Evolutionary conservation across 768 basidiomycete species (phyloP).

Genomic region (Lepiota brunneoincarnata): DNA sequence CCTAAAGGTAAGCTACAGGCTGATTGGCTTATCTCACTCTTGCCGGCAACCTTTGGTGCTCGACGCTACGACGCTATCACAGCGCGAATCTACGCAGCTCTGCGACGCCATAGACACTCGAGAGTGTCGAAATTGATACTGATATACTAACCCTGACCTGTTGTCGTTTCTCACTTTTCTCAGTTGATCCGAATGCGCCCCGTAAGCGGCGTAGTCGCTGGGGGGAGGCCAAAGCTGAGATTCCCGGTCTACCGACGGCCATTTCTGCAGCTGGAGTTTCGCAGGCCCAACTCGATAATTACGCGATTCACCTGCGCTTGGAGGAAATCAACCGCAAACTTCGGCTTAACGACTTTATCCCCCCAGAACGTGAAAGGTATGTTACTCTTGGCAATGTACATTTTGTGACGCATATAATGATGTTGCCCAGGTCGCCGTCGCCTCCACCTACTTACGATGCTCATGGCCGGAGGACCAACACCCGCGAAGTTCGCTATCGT

Average conservation of each 20-base stretch:
- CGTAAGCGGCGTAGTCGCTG: slow-evolving; percentile 96
- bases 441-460: slow-evolving; percentile 97
- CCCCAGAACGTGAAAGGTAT: slow-evolving; percentile 93
- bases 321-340: slow-evolving; percentile 98
- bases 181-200: slow-evolving; percentile 82
- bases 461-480: slow-evolving; percentile 97
- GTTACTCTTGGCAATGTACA: slow-evolving; percentile 14
- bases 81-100: slow-evolving; percentile 29
- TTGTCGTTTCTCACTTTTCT: slow-evolving; percentile 54
- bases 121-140: slow-evolving; percentile 16
- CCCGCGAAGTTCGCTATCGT: slow-evolving; percentile 96
- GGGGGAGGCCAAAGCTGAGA: slow-evolving; percentile 92
- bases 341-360: slow-evolving; percentile 90
- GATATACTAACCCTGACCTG: slow-evolving; percentile 40
- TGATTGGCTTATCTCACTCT: slow-evolving; percentile 23
- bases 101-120: slow-evolving; percentile 33
- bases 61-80: slow-evolving; percentile 23
- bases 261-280: slow-evolving; percentile 93
- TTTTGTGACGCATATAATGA: slow-evolving; percentile 26
- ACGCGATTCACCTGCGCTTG: slow-evolving; percentile 91
- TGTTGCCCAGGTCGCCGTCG: slow-evolving; percentile 72
- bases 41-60: slow-evolving; percentile 24
- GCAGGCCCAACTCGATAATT: slow-evolving; percentile 94
- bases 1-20: slow-evolving; percentile 69
- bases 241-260: slow-evolving; percentile 91